Base-by-base conservation (phyloP, 331 rosid genomes). In the Quercus phellos region DNA sequence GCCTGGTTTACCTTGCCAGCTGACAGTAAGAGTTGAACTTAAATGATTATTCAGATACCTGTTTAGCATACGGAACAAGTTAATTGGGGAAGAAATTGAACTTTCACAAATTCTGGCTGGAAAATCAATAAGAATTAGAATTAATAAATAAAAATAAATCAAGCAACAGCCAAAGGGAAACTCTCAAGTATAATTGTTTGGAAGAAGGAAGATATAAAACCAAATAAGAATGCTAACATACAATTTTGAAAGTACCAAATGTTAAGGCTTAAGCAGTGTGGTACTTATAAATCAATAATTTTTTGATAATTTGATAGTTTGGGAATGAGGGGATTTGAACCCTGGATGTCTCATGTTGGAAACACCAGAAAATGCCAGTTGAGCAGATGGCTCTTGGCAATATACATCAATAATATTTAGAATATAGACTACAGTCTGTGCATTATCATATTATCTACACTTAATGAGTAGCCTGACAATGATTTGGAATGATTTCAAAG, bases 31-130 rank as follows among this genome's bases (percentile, higher is more conserved):
- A 38, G 46, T 38, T 1, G 46, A 38, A 38, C 46, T 38, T 38
- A 38, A 7, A 38, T 38, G 46, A 38, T 38, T 38, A 7, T 38
- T 38, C 11, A 38, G 46, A 38, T 38, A 38, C 46, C 46, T 38
- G 46, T 38, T 38, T 38, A 38, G 46, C 46, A 38, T 38, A 80
- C n/a, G 66, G 68, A 86, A 74, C 71, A 67, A 77, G 80, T 79
- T 70, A 78, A 17, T 64, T 38, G 42, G 63, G 60, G 58, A 68
- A 68, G 34, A 70, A 35, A 43, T 35, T 38, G 22, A 50, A 55
- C 55, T 68, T 4, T 58, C 11, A 64, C 24, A 64, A 64, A 64
- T 30, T 32, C 24, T 6, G 50, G 70, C 34, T 2, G 13, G 70
- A 64, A 63, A 30, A 38, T 30, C 17, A 2, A 64, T 27, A 61